Conservation (phyloP, 2,329 filamentous ascomycete genomes). For the Penicillium concentricum region DNA sequence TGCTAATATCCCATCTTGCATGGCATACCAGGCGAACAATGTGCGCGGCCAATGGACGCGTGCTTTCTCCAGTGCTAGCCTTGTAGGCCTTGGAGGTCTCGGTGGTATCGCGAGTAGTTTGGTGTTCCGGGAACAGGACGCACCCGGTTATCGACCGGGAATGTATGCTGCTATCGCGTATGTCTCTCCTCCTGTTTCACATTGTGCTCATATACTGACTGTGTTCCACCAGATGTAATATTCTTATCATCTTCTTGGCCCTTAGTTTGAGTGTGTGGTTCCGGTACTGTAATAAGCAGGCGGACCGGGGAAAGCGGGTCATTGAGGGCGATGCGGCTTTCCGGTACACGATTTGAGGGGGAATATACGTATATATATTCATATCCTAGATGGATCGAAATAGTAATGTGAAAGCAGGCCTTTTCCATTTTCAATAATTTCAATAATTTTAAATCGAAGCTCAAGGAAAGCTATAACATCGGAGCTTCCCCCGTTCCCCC, state of each 20-base stretch:
- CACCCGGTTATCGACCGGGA: slow-evolving; percentile 36
- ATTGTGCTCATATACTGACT: slow-evolving; percentile 8
- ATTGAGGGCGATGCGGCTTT: slow-evolving; percentile 39
- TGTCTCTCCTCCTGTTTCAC: slow-evolving; percentile 10
- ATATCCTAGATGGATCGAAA: neutral
- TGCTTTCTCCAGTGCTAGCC: slow-evolving; percentile 71
- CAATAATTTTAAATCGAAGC: neutral
- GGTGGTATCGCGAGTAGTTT: slow-evolving; percentile 75
- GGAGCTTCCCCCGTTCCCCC: neutral
- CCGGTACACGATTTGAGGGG: slow-evolving; percentile 36
- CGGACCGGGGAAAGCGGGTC: slow-evolving; percentile 33
- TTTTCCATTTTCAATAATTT: neutral
- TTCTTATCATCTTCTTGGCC: slow-evolving; percentile 35
- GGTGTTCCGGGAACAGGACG: slow-evolving; percentile 60
- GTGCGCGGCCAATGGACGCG: slow-evolving; percentile 87
- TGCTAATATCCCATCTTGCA: slow-evolving; percentile 70
- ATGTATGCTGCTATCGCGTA: slow-evolving; percentile 35
- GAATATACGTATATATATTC: neutral
- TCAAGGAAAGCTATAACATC: neutral
- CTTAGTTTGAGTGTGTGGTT: slow-evolving; percentile 32
- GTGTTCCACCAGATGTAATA: slow-evolving; percentile 29
- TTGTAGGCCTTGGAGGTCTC: slow-evolving; percentile 74
- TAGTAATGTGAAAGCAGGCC: neutral
- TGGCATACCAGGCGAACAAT: slow-evolving; percentile 85
- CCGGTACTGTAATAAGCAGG: slow-evolving; percentile 34